Evolutionary conservation across 225 moss, liverwort and hornwort genomes (phyloP), one percentile per base, ranked within the genome.

Genomic region (Pleurozium schreberi): DNA sequence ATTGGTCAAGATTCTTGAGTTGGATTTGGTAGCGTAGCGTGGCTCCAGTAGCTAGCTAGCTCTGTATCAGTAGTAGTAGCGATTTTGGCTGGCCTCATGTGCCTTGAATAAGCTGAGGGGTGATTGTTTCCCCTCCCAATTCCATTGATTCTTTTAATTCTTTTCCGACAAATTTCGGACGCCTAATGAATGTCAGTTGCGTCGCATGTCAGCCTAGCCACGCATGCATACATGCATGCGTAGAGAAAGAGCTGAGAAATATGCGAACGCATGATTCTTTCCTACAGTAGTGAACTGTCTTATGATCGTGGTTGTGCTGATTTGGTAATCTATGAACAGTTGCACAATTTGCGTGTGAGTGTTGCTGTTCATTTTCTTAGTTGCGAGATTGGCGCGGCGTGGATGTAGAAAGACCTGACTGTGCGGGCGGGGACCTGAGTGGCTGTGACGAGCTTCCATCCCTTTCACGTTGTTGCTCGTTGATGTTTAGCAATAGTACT

Each of bases 181-280:
- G 14, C 28, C 43, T 34, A 58, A 63, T 20, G 61, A 82, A 75
- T 62, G 40, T n/a, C n/a, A n/a, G n/a, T 6, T 45, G 89, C 80
- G 55, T 10, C 65, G 89, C 87, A 85, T 88, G 85, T 71, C 70
- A 88, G 85, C 85, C 89, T 87, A 31, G 45, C 69, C 84, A 69
- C 55, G 84, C 69, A 50, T 63, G 16, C 12, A 25, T 19, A 69
- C 69, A 50, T 63, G 16, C 12, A 25, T 19, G 82, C 59, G 19
- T 75, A 87, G 75, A 68, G 74, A 64, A 89, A 85, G 90, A 88
- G 90, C 92, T 88, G 82, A 82, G 68, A 81, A 58, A 65, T 18
- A 80, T 84, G 84, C 79, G n/a, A 80, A 27, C 75, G 61, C n/a
- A 47, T 81, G 81, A 61, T 81, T 81, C 31, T 55, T 78, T 18